A percentile compares a stretch with the other conserved stretches of the same genome.
Evolutionary conservation across 768 basidiomycete species (phyloP).

Genomic region (Pleurotus tuoliensis): DNA sequence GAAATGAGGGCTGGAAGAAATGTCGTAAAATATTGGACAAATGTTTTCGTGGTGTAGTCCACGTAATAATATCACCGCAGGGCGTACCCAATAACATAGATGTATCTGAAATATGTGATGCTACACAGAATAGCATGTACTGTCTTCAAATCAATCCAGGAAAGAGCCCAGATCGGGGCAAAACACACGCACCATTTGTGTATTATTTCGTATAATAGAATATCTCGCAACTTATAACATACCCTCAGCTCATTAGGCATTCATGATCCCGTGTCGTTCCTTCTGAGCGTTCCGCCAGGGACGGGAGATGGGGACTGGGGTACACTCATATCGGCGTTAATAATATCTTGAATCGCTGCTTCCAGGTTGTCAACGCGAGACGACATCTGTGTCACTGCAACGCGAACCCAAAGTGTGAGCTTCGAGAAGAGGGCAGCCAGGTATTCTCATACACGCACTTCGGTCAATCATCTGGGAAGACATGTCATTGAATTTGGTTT

Average conservation of each 20-base stretch:
- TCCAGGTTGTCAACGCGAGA: constrained; percentile 86
- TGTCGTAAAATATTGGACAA: constrained; percentile 68
- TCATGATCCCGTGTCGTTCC: constrained; percentile 32
- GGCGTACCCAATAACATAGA: too few relatives aligned
- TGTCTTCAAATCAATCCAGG: too few relatives aligned
- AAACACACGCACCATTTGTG: too few relatives aligned
- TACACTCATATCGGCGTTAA: constrained; percentile 67
- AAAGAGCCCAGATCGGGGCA: too few relatives aligned
- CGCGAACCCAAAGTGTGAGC: background rate
- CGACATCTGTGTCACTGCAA: constrained; percentile 89
- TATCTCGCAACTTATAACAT: too few relatives aligned
- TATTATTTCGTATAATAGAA: too few relatives aligned
- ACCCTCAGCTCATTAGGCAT: too few relatives aligned
- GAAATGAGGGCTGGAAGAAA: constrained; percentile 56
- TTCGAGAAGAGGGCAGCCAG: constrained; percentile 5
- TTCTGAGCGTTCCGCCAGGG: constrained; percentile 34
- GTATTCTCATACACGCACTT: constrained; percentile 45
- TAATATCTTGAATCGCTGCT: constrained; percentile 88
- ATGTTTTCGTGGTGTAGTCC: constrained; percentile 33
- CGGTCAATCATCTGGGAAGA: constrained; percentile 83
- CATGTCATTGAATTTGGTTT: constrained; percentile 90
- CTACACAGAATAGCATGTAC: too few relatives aligned
- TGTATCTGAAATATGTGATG: too few relatives aligned
- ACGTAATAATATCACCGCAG: too few relatives aligned
- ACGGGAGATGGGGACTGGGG: constrained; percentile 60